phyloP scores from a whole-genome alignment of 2,329 filamentous ascomycete species.

The Nectriaceae sp. region DNA sequence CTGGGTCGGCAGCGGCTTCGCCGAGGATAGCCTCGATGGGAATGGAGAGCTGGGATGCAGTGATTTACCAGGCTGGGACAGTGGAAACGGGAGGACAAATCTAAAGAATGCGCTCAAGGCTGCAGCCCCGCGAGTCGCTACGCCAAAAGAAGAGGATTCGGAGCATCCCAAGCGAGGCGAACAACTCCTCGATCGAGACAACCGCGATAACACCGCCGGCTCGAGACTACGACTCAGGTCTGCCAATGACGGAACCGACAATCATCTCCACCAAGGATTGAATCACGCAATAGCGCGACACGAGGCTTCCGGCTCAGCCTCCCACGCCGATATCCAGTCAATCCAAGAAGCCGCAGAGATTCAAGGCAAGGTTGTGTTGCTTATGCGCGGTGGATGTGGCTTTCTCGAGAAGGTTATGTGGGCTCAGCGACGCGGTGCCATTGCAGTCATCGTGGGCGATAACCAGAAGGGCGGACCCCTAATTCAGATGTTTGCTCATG shows the following conservation, averaged over 20 bases:
- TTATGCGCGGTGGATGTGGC: slow-evolving; percentile 91
- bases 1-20: slow-evolving; percentile 92
- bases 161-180: slow-evolving; percentile 18
- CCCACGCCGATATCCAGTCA: slow-evolving; percentile 89
- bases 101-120: slow-evolving; percentile 42
- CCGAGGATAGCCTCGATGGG: slow-evolving; percentile 70
- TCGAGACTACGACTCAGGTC: slow-evolving; percentile 8
- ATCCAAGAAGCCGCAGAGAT: slow-evolving; percentile 93
- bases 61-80: slow-evolving; percentile 87
- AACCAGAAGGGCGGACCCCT: slow-evolving; percentile 85
- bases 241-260: slow-evolving; percentile 76
- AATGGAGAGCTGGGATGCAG: slow-evolving; percentile 93
- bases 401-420: slow-evolving; percentile 98
- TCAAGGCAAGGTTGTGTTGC: slow-evolving; percentile 84
- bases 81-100: slow-evolving; percentile 52
- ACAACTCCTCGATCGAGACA: slow-evolving; percentile 29
- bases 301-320: slow-evolving; percentile 35
- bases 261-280: slow-evolving; percentile 69
- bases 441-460: slow-evolving; percentile 92
- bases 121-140: slow-evolving; percentile 22
- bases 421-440: slow-evolving; percentile 86
- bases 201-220: slow-evolving; percentile 20
- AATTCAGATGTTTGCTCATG: slow-evolving; percentile 97
- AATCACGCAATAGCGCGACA: slow-evolving; percentile 36
- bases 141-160: slow-evolving; percentile 12